phyloP scores from a whole-genome alignment of 495 filamentous ascomycete genomes.

The Tuber brumale region DNA sequence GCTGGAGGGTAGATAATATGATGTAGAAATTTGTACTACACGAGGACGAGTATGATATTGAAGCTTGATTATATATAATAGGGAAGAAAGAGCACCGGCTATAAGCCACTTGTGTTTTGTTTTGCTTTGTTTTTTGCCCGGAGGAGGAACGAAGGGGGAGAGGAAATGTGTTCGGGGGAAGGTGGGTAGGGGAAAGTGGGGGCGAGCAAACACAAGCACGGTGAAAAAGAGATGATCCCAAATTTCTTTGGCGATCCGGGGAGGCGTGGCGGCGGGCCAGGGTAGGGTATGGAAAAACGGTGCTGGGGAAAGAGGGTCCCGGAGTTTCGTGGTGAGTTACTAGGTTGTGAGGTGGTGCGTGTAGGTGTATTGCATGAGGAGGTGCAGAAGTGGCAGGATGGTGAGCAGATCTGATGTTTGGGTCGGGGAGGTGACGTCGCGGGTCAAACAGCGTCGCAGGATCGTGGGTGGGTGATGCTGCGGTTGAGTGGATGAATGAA shows the following conservation, averaged over 20 bases:
- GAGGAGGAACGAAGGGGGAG: not conserved
- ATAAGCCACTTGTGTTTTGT: not conserved
- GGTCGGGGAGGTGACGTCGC: not conserved
- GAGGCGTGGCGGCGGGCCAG: not conserved
- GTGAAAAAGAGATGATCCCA: not conserved
- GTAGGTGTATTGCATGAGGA: not conserved
- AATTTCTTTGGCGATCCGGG: constrained; percentile 3
- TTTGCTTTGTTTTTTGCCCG: not conserved
- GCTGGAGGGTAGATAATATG: not conserved
- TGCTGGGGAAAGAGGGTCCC: not conserved
- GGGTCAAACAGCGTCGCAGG: not conserved
- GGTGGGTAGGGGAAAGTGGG: not conserved
- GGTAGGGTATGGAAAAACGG: not conserved
- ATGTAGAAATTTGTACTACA: not conserved
- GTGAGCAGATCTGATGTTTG: not conserved
- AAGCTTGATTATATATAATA: not conserved
- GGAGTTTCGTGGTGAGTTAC: not conserved
- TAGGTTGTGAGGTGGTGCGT: not conserved
- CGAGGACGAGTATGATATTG: not conserved
- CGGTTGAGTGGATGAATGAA: not conserved
- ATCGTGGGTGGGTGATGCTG: not conserved
- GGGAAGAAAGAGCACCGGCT: not conserved
- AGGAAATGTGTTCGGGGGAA: not conserved
- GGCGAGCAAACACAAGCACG: not conserved
- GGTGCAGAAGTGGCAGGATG: not conserved